Base-by-base conservation (phyloP, 768 basidiomycete genomes). In the Inosperma sp. region DNA sequence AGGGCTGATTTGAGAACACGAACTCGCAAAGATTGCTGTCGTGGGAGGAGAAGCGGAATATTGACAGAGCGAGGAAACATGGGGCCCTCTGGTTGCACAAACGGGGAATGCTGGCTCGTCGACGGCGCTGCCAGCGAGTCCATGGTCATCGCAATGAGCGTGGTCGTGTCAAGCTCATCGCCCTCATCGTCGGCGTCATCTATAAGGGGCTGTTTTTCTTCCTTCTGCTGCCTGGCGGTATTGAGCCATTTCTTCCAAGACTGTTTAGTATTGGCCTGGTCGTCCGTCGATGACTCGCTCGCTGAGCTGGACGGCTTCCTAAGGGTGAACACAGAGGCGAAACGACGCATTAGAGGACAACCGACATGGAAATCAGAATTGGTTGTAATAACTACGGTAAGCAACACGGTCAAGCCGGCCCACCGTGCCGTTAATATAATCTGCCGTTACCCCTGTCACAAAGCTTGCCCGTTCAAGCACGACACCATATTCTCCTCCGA, bases 261-360 rank as follows among this genome's bases (percentile, higher is more conserved):
- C 30, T 36, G 37, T 30, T 52, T 52, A 30, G 27, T 58, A 21
- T 31, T 50, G 62, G 26, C 33, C 25, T 48, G 21, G 5, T 13
- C 1, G 45, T 12, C 25, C 16, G 34, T 35, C 40, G 29, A 30
- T 26, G 35, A 55, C 57, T 22, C 45, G 51, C 41, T 57, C 48
- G 51, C 66, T 66, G 50, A 65, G 63, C 65, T 69, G 77, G 68
- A 74, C 70, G 56, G 67, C 69, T 62, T 68, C 72, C n/a, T n/a
- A n/a, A n/a, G n/a, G n/a, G n/a, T n/a, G n/a, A 87, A 80, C 59
- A 81, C 77, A 44, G 82, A 78, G 50, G 76, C 76, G 62, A 88
- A 68, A 58, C 84, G 80, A 61, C 82, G 82, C 84, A 86, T 86
- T 55, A 33, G 51, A 44, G 52, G 53, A 45, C 44, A 52, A 48